These are phyloP conservation scores for Sinapis alba DNA, from an alignment of 441 rosid genomes.

Conservation along the genomic window DNA sequence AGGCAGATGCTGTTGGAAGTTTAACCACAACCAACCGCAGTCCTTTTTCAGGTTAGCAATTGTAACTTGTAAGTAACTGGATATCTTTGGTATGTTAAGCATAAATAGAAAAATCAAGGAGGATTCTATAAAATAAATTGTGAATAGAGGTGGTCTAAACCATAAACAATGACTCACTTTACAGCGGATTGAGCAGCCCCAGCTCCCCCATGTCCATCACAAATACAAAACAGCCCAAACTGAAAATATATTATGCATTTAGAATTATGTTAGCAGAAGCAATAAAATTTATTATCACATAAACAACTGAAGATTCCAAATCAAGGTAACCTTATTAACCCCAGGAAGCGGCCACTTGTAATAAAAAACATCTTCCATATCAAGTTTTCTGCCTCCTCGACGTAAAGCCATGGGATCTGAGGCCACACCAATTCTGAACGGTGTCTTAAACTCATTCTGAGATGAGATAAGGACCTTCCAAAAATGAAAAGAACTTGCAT, in stretches of 20 bases:
- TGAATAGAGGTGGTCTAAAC: constrained; percentile 7
- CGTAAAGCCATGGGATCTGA: constrained; percentile 95
- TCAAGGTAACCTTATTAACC: constrained; percentile 60
- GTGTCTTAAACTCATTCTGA: constrained; percentile 55
- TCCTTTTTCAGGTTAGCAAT: constrained; percentile 9
- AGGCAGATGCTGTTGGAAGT: neutral
- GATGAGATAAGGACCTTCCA: constrained; percentile 73
- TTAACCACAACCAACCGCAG: constrained; percentile 14
- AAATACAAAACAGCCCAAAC: constrained; percentile 95
- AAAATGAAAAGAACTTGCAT: constrained; percentile 30
- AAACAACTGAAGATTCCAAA: constrained; percentile 26
- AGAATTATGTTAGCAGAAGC: constrained; percentile 31
- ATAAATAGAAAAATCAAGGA: neutral
- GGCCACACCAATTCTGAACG: constrained; percentile 82
- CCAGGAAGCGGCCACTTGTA: constrained; percentile 96
- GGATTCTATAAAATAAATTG: neutral
- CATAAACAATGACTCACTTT: constrained; percentile 60
- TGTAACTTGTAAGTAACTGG: constrained; percentile 7
- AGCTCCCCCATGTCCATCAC: constrained; percentile 96
- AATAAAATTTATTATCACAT: constrained; percentile 26
- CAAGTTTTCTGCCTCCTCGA: constrained; percentile 88
- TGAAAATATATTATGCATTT: constrained; percentile 42
- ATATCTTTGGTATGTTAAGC: constrained; percentile 15
- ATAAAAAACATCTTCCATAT: constrained; percentile 94
- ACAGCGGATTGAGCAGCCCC: constrained; percentile 82